Conservation (phyloP, 768 basidiomycete species). For the Myochromella boudieri region DNA sequence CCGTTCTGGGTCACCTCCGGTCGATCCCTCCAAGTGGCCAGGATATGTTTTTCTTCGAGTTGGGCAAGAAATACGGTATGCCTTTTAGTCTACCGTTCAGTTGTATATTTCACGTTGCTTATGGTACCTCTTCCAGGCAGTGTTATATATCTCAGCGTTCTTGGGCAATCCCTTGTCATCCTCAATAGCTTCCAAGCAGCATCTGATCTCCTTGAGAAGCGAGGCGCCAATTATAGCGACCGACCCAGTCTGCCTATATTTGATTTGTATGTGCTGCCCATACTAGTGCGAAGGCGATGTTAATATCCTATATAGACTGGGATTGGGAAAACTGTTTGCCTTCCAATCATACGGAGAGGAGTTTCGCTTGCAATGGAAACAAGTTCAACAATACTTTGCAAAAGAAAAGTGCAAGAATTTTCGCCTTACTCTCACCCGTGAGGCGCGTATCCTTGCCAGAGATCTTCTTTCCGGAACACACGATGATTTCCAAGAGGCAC, state of each 20-base stretch:
- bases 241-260: constrained; percentile 17
- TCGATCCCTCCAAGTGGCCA: constrained; percentile 27
- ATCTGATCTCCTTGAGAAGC: constrained; percentile 25
- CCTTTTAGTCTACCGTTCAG: background rate
- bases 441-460: constrained; percentile 29
- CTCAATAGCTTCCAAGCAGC: constrained; percentile 24
- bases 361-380: constrained; percentile 20
- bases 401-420: constrained; percentile 22
- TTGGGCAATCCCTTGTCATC: constrained; percentile 25
- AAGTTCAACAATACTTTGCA: constrained; percentile 20
- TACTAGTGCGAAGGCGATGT: background rate
- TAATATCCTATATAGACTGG: constrained; percentile 16
- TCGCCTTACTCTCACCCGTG: constrained; percentile 24
- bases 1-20: constrained; percentile 34
- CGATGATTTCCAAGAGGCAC: constrained; percentile 11
- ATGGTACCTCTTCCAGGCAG: constrained; percentile 16
- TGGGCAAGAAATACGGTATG: constrained; percentile 33
- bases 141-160: constrained; percentile 17
- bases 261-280: constrained; percentile 15
- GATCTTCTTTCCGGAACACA: constrained; percentile 25
- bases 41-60: constrained; percentile 25
- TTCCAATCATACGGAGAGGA: constrained; percentile 22
- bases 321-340: constrained; percentile 15
- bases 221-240: constrained; percentile 24
- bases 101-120: background rate